Base-by-base conservation (phyloP, 495 filamentous ascomycete genomes). In the Trichoderma asperelloides region DNA sequence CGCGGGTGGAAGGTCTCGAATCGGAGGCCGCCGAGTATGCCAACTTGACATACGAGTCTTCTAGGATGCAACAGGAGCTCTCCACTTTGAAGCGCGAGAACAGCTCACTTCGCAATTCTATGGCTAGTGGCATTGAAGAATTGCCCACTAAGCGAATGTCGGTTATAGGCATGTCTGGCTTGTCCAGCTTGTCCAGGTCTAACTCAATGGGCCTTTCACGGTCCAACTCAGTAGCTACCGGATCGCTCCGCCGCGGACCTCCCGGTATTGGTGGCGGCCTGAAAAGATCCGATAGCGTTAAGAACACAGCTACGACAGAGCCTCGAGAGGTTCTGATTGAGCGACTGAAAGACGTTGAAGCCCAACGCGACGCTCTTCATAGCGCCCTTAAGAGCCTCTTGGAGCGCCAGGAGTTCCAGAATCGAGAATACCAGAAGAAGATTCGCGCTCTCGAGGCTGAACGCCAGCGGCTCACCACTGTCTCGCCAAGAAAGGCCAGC, bases 301-400 rank as follows among this genome's bases (percentile, higher is more conserved):
- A 65, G 64, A 28, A 18, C 11, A 79, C 75, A 23, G 33, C 49
- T 2, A 90, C 88, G 28, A 76, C 78, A 39, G 90, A 93, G 70
- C 85, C 84, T 6, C 81, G 84, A 62, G 90, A 92, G 57, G 84
- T 85, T n/a, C 75, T 91, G 30, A 86, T 88, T 15, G 95, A 98
- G 40, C 86, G 91, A 45, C 81, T 97, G 16, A 95, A 96, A 74
- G 93, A 97, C 70, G 87, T 96, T 45, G 96, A 98, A 77, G 85
- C 88, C 47, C 95, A 98, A 78, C 89, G 95, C 27, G 95, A 98
- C 77, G 92, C 93, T 15, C 81, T 98, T 16, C 95, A 98, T 78
- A 82, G 85, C 45, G 90, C 95, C 25, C 79, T 98, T 66, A 90
- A 87, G 75, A 91, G 85, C 68, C 79, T 98, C n/a, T 84, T 97